phyloP scores from a whole-genome alignment of 176 grass and related monocot species.

The Thinopyrum elongatum region DNA sequence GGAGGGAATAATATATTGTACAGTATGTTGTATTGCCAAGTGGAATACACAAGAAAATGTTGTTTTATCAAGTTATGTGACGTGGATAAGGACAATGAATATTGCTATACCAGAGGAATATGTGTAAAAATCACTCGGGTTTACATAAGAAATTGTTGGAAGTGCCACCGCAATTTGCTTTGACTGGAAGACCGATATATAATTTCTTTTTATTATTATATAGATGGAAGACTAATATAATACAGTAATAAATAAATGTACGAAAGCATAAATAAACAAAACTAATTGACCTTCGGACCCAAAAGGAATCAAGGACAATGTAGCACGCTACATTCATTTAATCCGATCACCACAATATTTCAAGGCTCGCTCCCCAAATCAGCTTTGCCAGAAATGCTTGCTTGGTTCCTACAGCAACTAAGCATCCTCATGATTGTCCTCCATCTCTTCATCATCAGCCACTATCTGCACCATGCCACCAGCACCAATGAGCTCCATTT shows the following conservation, averaged over 20 bases:
- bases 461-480: background rate
- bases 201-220: too few species aligned
- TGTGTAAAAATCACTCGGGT: too few species aligned
- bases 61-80: too few species aligned
- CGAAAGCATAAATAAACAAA: background rate
- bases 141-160: too few species aligned
- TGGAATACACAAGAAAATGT: too few species aligned
- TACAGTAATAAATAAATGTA: background rate
- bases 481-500: background rate
- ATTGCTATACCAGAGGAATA: too few species aligned
- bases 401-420: constrained; percentile 16
- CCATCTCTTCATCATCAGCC: background rate
- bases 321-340: background rate
- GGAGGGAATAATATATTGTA: too few species aligned
- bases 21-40: too few species aligned
- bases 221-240: background rate
- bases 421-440: constrained; percentile 27
- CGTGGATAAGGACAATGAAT: too few species aligned
- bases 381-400: background rate
- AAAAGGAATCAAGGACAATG: background rate
- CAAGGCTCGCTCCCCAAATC: background rate
- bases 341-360: background rate
- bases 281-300: background rate
- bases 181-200: too few species aligned
- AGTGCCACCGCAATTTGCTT: too few species aligned